Evolutionary conservation across 306 rosid genomes (phyloP).

Genomic region (Macrotyloma uniflorum): DNA sequence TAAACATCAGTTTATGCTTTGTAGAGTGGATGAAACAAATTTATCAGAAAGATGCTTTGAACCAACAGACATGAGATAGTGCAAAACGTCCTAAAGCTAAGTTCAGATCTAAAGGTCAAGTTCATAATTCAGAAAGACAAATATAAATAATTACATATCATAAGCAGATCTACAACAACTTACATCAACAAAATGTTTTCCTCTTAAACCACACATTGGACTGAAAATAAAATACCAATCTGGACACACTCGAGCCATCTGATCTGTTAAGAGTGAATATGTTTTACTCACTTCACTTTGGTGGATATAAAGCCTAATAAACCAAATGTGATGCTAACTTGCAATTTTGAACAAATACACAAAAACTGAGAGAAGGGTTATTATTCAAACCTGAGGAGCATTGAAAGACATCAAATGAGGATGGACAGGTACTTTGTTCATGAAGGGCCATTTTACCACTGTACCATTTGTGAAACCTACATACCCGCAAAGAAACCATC

Average conservation of each 20-base stretch:
- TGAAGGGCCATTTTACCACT: conserved; percentile 62
- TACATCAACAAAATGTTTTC: neutral
- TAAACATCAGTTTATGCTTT: conserved; percentile 32
- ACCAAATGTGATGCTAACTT: neutral
- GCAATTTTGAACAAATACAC: conserved; percentile 8
- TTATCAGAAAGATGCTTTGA: conserved; percentile 5
- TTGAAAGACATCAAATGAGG: conserved; percentile 63
- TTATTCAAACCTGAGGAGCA: conserved; percentile 56
- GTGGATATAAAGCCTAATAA: neutral
- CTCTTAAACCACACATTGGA: conserved; percentile 3
- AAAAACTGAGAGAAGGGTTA: neutral
- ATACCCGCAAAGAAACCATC: conserved; percentile 33
- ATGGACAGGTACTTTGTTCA: conserved; percentile 55
- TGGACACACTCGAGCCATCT: neutral
- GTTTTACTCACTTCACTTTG: neutral
- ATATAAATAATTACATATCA: neutral
- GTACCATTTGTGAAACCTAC: conserved; percentile 47
- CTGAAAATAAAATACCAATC: conserved; percentile 9
- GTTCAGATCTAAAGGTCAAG: conserved; percentile 20
- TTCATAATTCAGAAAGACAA: conserved; percentile 7
- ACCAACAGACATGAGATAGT: conserved; percentile 1
- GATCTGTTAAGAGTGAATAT: neutral
- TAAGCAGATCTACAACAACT: conserved; percentile 5
- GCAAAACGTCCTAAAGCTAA: conserved; percentile 1
- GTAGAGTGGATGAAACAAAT: neutral